Base-by-base conservation (phyloP, 805 yeast species). In the Wickerhamomyces tratensis region DNA sequence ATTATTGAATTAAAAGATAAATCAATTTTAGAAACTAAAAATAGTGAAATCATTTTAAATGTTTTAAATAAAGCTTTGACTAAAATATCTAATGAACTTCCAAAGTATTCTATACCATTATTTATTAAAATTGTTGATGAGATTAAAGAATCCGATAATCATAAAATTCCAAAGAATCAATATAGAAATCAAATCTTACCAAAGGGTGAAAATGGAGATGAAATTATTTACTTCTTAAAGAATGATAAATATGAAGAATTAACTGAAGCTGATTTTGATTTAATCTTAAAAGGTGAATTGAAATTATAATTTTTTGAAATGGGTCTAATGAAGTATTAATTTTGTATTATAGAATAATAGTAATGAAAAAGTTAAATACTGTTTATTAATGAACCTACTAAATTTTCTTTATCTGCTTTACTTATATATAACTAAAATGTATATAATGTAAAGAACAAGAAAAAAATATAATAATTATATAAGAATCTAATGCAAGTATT, bases 71-170 rank as follows among this genome's bases (percentile, higher is more conserved):
- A 59, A 11, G 46, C 77, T 35, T 64, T 73, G 9, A 36, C 48
- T 29, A 55, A 60, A 38, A 57, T 72, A 31, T 54, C 49, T 38
- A 49, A 58, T 27, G 67, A 74, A 33, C 69, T 89, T 46, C 96
- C 97, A 25, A 78, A 74, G 52, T 89, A 85, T 63, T 95, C 97
- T 0, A 69, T 86, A 33, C 98, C 98, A 0, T 71, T 82, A 35
- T 87, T 89, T 56, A 62, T 87, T 41, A 84, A 87, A 58, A 74
- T 87, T 54, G 81, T 77, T 36, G 58, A 65, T 33, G 63, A 65
- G 41, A 80, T 88, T 46, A 73, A 74, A 50, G 74, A 77, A 39
- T 77, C 86, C 4, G 91, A 86, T 49, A 91, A 85, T 58, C 89
- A 86, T 63, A 89, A 89, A 66, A 77, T 89, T 12, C 74, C 82